A percentile compares a stretch with the other conserved stretches of the same genome.
Evolutionary conservation across 768 basidiomycete genomes (phyloP).

Genomic region (Trametes villosa): DNA sequence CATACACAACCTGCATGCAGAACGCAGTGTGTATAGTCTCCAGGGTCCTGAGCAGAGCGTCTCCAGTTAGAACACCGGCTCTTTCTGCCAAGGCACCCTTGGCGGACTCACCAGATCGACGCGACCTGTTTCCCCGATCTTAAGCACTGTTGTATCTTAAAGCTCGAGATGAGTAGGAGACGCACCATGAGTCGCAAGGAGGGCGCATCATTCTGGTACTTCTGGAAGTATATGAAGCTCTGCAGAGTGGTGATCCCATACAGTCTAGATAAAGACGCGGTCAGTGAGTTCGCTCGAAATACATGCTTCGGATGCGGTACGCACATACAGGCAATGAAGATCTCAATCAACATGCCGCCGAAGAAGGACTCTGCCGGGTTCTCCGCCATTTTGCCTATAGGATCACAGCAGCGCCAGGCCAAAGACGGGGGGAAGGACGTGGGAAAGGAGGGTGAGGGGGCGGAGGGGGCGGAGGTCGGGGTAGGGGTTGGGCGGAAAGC

Average conservation of each 20-base stretch:
- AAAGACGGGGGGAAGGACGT: neutral
- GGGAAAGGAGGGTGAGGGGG: neutral
- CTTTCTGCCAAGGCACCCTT: neutral
- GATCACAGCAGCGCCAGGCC: neutral
- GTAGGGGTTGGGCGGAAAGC: too few relatives aligned
- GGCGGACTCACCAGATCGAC: slow-evolving; percentile 4
- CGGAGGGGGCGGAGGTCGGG: too few relatives aligned
- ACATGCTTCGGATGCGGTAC: neutral
- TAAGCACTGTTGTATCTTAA: too few relatives aligned
- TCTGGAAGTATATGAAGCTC: slow-evolving; percentile 17
- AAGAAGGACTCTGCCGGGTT: slow-evolving; percentile 17
- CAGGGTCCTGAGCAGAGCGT: slow-evolving; percentile 4
- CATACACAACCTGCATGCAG: slow-evolving; percentile 20
- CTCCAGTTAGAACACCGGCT: neutral
- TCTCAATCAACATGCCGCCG: slow-evolving; percentile 18
- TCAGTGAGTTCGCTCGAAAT: neutral
- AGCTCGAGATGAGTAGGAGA: too few relatives aligned
- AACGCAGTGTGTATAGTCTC: slow-evolving; percentile 20
- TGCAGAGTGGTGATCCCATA: slow-evolving; percentile 19
- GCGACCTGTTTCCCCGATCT: too few relatives aligned
- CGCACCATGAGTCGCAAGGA: slow-evolving; percentile 11
- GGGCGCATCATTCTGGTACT: slow-evolving; percentile 10
- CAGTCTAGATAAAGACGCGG: neutral
- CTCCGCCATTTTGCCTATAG: slow-evolving; percentile 9
- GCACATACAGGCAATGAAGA: slow-evolving; percentile 18